These are phyloP conservation scores for Phlebiopsis gigantea DNA, from an alignment of 768 basidiomycete species.

Conservation along the genomic window DNA sequence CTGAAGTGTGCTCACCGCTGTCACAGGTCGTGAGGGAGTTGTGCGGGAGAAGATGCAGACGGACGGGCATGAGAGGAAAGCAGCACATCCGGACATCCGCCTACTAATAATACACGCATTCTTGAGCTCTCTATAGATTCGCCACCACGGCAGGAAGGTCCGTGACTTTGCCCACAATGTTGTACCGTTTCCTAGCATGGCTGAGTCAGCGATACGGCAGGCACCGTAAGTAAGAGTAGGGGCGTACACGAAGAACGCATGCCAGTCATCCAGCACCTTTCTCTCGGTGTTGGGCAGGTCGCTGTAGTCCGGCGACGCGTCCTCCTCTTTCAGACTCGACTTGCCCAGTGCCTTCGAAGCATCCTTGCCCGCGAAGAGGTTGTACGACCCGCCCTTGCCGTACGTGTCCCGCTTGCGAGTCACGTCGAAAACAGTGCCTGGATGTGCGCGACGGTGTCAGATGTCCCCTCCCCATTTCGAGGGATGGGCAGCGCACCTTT, in stretches of 20 bases:
- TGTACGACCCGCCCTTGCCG: slow-evolving; percentile 73
- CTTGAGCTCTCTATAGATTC: slow-evolving; percentile 1
- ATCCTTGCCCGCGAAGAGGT: slow-evolving; percentile 91
- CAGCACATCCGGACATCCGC: neutral
- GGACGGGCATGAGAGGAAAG: neutral
- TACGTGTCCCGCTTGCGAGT: slow-evolving; percentile 83
- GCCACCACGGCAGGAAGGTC: slow-evolving; percentile 40
- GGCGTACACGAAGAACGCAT: slow-evolving; percentile 79
- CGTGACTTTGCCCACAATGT: slow-evolving; percentile 71
- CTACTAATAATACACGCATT: neutral
- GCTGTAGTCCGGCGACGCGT: slow-evolving; percentile 87
- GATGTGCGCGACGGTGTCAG: neutral
- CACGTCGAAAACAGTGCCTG: slow-evolving; percentile 90
- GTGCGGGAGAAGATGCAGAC: neutral
- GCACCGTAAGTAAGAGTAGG: neutral
- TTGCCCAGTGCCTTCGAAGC: slow-evolving; percentile 84
- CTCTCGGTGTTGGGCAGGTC: slow-evolving; percentile 61
- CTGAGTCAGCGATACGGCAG: neutral
- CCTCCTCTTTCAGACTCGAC: slow-evolving; percentile 80
- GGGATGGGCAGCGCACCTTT: slow-evolving; percentile 51
- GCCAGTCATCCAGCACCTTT: slow-evolving; percentile 87
- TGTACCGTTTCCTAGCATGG: slow-evolving; percentile 70
- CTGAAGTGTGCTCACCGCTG: too few relatives aligned
- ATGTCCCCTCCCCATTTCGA: neutral
- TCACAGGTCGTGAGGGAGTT: neutral